A percentile compares a stretch with the other conserved stretches of the same genome.
Evolutionary conservation across 2,329 filamentous ascomycete species (phyloP).

Genomic region (Harringtonia aguacate): DNA sequence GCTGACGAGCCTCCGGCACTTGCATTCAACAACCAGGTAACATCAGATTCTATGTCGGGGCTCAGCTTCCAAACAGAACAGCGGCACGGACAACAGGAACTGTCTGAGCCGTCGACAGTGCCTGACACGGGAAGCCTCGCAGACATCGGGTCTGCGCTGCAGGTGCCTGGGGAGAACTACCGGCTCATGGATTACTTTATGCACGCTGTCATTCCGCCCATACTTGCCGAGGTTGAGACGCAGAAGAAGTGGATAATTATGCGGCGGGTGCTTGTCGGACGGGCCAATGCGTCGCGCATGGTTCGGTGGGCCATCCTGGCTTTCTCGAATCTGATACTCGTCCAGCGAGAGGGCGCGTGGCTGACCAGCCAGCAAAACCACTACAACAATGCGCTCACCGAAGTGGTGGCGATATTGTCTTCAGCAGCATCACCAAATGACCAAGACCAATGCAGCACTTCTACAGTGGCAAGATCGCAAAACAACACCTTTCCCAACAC

Average conservation of each 20-base stretch:
- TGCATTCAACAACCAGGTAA: too few relatives aligned
- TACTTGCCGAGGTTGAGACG: slow-evolving; percentile 41
- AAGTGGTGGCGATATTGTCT: slow-evolving; percentile 16
- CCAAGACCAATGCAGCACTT: too few relatives aligned
- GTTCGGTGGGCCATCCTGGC: slow-evolving; percentile 37
- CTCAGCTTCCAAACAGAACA: background rate
- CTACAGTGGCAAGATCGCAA: too few relatives aligned
- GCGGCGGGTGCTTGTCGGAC: slow-evolving; percentile 34
- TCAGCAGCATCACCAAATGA: too few relatives aligned
- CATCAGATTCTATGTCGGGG: background rate
- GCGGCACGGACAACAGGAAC: background rate
- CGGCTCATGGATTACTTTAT: slow-evolving; percentile 36
- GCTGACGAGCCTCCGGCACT: too few relatives aligned
- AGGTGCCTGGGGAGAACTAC: slow-evolving; percentile 21
- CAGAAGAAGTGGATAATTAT: slow-evolving; percentile 40
- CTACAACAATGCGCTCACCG: slow-evolving; percentile 24
- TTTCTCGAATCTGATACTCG: slow-evolving; percentile 36
- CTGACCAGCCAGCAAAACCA: slow-evolving; percentile 23
- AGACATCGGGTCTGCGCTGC: too few relatives aligned
- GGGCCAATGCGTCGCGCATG: slow-evolving; percentile 35
- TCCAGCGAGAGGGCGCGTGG: slow-evolving; percentile 21
- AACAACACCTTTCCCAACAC: too few relatives aligned
- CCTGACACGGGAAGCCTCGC: slow-evolving; percentile 9
- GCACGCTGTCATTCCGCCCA: slow-evolving; percentile 37
- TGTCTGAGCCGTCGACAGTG: slow-evolving; percentile 7